Base-by-base conservation (phyloP, 1,284 basidiomycete genomes). In the Malassezia arunalokei region DNA sequence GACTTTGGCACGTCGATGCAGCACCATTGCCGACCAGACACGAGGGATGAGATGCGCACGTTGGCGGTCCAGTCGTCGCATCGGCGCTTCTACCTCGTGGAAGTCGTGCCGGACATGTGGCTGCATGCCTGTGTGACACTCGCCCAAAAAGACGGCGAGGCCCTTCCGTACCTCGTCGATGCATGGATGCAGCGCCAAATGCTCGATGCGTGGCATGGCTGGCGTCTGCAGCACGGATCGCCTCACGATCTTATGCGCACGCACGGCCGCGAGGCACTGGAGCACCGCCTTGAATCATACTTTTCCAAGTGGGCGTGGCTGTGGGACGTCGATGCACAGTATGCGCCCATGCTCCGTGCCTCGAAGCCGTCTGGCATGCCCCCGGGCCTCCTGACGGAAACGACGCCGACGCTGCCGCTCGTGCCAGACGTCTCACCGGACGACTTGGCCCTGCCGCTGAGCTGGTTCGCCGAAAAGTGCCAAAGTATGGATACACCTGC, bases 261-360 rank as follows among this genome's bases (percentile, higher is more conserved):
- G 3, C n/a, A 24, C 0, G 53, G 48, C 11, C 47, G 53, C 30
- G 47, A 17, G 0, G 17, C 20, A 6, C 35, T 55, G 6, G 53
- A 55, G 15, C 32, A 28, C 5, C 15, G 28, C 11, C 35, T 55
- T 3, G 53, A 55, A 30, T 30, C 17, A 17, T 50, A 30, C 37
- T 50, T 55, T 12, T 46, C 47, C 8, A 50, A 50, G 17, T 55
- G 53, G 53, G 48, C 44, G 9, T 55, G 53, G 53, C 42, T 33
- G 38, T 55, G 53, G 53, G 48, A 55, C 24, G 49, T 55, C 4
- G 53, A 55, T 29, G 32, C n/a, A 17, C 53, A 55, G 39, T 28
- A 12, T 4, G 47, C 48, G 9, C 42, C 53, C 12, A 27, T 35
- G 11, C 37, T 54, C 27, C 43, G 31, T 24, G 53, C 52, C 9